phyloP scores from a whole-genome alignment of 768 basidiomycete species.

The Multifurca ochricompacta region DNA sequence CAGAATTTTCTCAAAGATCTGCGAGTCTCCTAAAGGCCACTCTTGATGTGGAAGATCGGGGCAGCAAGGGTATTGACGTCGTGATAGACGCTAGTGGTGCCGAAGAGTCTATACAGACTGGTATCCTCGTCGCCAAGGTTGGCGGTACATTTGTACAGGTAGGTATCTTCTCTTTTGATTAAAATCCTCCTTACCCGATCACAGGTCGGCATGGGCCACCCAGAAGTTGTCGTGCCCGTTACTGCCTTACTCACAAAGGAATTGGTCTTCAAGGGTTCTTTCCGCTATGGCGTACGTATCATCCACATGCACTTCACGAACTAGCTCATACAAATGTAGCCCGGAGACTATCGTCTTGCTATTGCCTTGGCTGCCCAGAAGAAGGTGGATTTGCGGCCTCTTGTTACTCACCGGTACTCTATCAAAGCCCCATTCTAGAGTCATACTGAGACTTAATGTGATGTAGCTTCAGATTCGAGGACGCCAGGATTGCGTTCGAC shows the following conservation, averaged over 20 bases:
- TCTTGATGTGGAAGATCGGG: conserved; percentile 65
- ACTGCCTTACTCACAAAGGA: conserved; percentile 68
- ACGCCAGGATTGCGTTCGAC: conserved; percentile 75
- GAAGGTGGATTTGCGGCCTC: conserved; percentile 76
- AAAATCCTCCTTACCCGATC: conserved; percentile 24
- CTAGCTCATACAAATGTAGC: conserved; percentile 34
- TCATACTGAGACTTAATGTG: background rate
- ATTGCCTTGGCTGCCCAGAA: conserved; percentile 78
- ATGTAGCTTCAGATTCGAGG: conserved; percentile 61
- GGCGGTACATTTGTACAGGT: conserved; percentile 74
- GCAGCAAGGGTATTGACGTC: conserved; percentile 66
- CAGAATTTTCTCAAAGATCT: conserved; percentile 66
- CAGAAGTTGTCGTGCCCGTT: conserved; percentile 70
- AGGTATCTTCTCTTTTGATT: background rate
- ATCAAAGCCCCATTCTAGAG: background rate
- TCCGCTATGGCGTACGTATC: conserved; percentile 70
- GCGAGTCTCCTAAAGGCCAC: conserved; percentile 56
- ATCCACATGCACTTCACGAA: background rate
- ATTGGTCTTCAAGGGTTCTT: conserved; percentile 78
- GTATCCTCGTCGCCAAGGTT: conserved; percentile 60
- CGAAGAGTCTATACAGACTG: conserved; percentile 87
- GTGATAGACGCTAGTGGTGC: conserved; percentile 92
- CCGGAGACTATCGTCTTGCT: conserved; percentile 80
- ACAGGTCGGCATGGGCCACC: conserved; percentile 81
- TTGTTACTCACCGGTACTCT: conserved; percentile 80